Evolutionary conservation across 2,329 filamentous ascomycete genomes (phyloP).

Genomic region (Colletotrichum salicis): DNA sequence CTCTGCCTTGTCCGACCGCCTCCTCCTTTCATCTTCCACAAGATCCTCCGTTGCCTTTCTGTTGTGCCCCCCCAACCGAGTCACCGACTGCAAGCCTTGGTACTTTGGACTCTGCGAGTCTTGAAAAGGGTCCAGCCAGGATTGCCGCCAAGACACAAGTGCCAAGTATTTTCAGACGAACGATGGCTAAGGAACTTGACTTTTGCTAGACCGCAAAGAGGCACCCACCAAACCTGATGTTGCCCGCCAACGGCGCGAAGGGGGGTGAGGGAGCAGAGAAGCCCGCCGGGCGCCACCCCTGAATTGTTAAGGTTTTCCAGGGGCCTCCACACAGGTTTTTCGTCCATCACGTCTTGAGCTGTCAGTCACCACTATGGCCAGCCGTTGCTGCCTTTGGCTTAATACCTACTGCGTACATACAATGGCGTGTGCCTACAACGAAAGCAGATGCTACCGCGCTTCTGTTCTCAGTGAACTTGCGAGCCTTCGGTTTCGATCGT

Average conservation of each 20-base stretch:
- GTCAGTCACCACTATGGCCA: background rate
- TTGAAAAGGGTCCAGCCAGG: background rate
- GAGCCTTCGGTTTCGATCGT: background rate
- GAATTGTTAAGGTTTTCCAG: background rate
- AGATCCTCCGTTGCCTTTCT: background rate
- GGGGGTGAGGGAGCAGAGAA: background rate
- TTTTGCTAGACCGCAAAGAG: background rate
- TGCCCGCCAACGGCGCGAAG: slow-evolving; percentile 9
- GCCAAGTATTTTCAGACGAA: slow-evolving; percentile 23
- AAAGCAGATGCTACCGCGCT: background rate
- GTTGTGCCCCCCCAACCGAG: background rate
- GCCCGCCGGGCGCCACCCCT: background rate
- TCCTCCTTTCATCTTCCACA: background rate
- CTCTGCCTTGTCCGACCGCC: background rate
- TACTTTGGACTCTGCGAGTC: background rate
- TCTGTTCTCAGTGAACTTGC: background rate
- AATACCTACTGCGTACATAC: background rate
- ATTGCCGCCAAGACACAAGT: slow-evolving; percentile 1
- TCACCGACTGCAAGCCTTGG: background rate
- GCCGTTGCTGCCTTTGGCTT: background rate
- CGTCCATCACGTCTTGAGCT: background rate
- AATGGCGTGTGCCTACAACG: background rate
- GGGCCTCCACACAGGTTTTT: background rate
- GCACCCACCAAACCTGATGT: background rate
- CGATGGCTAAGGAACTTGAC: slow-evolving; percentile 6